These are phyloP conservation scores for Kwoniella sp. DNA, from an alignment of 768 basidiomycete genomes.

Conservation along the genomic window DNA sequence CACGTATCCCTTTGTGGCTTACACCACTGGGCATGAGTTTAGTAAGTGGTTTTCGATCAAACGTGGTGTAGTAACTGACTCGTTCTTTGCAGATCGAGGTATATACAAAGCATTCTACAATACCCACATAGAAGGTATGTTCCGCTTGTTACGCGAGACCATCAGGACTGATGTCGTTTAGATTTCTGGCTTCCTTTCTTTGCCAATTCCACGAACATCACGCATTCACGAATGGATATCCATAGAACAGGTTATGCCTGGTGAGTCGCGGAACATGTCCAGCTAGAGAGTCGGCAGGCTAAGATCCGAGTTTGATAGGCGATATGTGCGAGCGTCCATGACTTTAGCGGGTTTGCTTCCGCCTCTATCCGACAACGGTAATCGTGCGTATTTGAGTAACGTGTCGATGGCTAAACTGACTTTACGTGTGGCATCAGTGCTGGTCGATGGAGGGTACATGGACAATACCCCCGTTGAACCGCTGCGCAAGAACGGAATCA, in stretches of 20 bases:
- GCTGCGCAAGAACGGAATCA: conserved; percentile 88
- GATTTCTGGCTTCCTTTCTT: conserved; percentile 99
- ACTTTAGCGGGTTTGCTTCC: conserved; percentile 90
- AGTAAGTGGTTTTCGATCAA: conserved; percentile 25
- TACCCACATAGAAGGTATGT: conserved; percentile 61
- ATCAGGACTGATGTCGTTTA: conserved; percentile 1
- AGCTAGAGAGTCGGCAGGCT: neutral
- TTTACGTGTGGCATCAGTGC: conserved; percentile 23
- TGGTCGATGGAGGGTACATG: conserved; percentile 52
- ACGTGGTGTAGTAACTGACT: neutral
- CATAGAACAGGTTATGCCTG: conserved; percentile 99
- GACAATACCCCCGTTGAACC: conserved; percentile 65
- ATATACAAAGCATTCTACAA: conserved; percentile 87
- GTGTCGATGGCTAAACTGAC: neutral
- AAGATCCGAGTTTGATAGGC: neutral
- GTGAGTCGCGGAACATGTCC: conserved; percentile 60
- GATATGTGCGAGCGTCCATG: conserved; percentile 72
- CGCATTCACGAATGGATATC: conserved; percentile 90
- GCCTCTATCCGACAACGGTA: conserved; percentile 89
- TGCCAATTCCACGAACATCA: conserved; percentile 97
- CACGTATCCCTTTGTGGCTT: conserved; percentile 85
- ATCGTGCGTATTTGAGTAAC: conserved; percentile 40
- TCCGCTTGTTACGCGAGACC: neutral
- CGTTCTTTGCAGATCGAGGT: conserved; percentile 65
- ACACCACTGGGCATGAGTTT: conserved; percentile 66